A percentile compares a stretch with the other conserved stretches of the same genome.
Conservation (phyloP, 1,139 yeast genomes). For the Yamadazyma triangularis region DNA sequence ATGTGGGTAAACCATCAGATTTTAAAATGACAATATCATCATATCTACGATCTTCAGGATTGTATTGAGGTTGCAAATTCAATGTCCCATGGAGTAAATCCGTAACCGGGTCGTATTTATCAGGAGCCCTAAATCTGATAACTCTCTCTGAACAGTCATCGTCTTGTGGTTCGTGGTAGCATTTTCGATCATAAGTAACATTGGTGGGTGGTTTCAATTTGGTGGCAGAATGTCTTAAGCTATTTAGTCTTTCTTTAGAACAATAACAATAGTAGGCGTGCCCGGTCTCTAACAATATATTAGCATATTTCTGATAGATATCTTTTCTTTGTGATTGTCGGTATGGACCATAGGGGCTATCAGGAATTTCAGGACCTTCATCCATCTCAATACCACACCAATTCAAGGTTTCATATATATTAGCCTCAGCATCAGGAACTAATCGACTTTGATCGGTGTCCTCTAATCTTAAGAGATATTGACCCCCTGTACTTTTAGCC, state of each 20-base stretch:
- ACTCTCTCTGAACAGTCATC: conserved; percentile 25
- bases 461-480: conserved; percentile 76
- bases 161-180: conserved; percentile 38
- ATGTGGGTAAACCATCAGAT: conserved; percentile 92
- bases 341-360: conserved; percentile 56
- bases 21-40: conserved; percentile 89
- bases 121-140: conserved; percentile 69
- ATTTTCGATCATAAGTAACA: conserved; percentile 86
- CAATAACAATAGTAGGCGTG: conserved; percentile 86
- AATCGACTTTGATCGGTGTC: conserved; percentile 86
- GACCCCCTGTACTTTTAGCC: conserved; percentile 78
- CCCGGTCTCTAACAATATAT: conserved; percentile 55
- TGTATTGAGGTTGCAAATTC: conserved; percentile 76
- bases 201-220: conserved; percentile 81
- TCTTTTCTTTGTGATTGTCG: conserved; percentile 75
- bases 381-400: conserved; percentile 80
- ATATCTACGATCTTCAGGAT: conserved; percentile 63
- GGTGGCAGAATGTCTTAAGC: conserved; percentile 68
- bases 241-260: conserved; percentile 68
- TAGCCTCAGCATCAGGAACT: conserved; percentile 76
- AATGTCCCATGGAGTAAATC: conserved; percentile 78
- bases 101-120: conserved; percentile 54
- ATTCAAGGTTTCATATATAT: conserved; percentile 65
- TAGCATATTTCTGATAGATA: conserved; percentile 58
- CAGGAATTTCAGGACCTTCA: conserved; percentile 60